phyloP scores from a whole-genome alignment of 1,284 basidiomycete genomes.

The Cerioporus squamosus region DNA sequence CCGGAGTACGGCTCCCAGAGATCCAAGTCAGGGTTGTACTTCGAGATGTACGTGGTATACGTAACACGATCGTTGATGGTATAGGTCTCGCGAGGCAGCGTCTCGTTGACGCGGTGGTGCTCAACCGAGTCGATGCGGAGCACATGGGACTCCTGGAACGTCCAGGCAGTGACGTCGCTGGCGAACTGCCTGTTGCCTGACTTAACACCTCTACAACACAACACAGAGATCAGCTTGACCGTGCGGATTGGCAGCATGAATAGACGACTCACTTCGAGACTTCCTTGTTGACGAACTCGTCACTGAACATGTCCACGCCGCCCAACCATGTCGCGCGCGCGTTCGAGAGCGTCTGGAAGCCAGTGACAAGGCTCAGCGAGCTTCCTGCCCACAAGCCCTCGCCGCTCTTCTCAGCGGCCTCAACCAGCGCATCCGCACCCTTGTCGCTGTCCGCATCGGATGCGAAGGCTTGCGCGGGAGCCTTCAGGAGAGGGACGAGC shows the following conservation, averaged over 20 bases:
- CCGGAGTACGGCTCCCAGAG: constrained; percentile 77
- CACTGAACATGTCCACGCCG: constrained; percentile 77
- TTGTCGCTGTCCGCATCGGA: constrained; percentile 64
- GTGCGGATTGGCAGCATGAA: not conserved
- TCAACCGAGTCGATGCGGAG: constrained; percentile 78
- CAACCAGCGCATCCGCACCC: constrained; percentile 60
- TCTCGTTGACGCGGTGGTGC: constrained; percentile 74
- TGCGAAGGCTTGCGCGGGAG: constrained; percentile 76
- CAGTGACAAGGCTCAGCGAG: constrained; percentile 78
- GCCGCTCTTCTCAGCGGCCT: constrained; percentile 70
- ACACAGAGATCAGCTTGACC: not conserved
- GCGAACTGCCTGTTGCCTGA: constrained; percentile 81
- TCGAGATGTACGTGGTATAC: constrained; percentile 75
- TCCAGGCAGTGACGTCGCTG: constrained; percentile 83
- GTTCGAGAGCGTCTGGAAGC: constrained; percentile 86
- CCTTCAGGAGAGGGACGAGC: constrained; percentile 81
- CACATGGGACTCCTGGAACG: constrained; percentile 88
- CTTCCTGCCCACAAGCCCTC: constrained; percentile 83
- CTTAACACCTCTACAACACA: constrained; percentile 54
- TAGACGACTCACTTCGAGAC: constrained; percentile 56
- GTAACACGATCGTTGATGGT: constrained; percentile 87
- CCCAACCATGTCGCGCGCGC: constrained; percentile 85
- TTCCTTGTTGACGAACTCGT: constrained; percentile 69
- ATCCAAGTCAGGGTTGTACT: constrained; percentile 56
- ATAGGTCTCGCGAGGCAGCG: constrained; percentile 68